Percentiles rank a stretch among this genome's conserved stretches.
Conservation (phyloP, 352 stramenopile species). For the Thalassiosira allenii region DNA sequence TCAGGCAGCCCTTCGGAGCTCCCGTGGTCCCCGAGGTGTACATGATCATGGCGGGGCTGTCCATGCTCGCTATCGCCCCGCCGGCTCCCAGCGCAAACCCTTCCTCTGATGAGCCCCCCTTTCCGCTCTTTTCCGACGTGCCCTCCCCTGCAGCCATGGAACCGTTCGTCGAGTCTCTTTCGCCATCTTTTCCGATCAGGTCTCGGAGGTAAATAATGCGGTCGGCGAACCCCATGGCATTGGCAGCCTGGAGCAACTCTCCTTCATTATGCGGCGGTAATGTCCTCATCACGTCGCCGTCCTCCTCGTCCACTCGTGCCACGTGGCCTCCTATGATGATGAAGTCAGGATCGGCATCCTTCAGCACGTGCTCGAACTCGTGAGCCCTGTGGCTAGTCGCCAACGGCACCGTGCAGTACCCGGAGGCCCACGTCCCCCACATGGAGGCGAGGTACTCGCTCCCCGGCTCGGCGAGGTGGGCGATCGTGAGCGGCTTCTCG, state of each 20-base stretch:
- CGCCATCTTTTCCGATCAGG: slow-evolving; percentile 25
- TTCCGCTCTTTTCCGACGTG: too few relatives aligned
- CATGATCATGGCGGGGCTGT: slow-evolving; percentile 84
- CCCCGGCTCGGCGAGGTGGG: slow-evolving; percentile 43
- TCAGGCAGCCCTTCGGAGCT: slow-evolving; percentile 82
- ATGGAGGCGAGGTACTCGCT: slow-evolving; percentile 54
- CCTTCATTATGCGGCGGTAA: too few relatives aligned
- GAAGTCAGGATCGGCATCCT: slow-evolving; percentile 32
- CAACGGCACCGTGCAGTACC: slow-evolving; percentile 45
- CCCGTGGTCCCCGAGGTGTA: slow-evolving; percentile 79
- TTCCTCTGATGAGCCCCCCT: too few relatives aligned
- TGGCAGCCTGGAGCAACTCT: too few relatives aligned
- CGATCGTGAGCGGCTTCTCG: slow-evolving; percentile 20
- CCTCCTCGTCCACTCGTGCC: too few relatives aligned
- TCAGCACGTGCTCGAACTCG: slow-evolving; percentile 54
- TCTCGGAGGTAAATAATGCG: too few relatives aligned
- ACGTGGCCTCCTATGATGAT: slow-evolving; percentile 37
- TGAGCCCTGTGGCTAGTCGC: slow-evolving; percentile 30
- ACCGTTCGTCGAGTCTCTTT: slow-evolving; percentile 22
- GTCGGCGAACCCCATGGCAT: too few relatives aligned
- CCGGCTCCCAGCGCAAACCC: slow-evolving; percentile 28
- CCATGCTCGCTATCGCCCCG: slow-evolving; percentile 32
- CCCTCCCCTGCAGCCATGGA: neutral
- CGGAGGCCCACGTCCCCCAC: slow-evolving; percentile 46
- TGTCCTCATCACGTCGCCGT: too few relatives aligned